These are phyloP conservation scores for Selaginella tamariscina DNA, from an alignment of 75 land plant genomes.

Conservation along the genomic window DNA sequence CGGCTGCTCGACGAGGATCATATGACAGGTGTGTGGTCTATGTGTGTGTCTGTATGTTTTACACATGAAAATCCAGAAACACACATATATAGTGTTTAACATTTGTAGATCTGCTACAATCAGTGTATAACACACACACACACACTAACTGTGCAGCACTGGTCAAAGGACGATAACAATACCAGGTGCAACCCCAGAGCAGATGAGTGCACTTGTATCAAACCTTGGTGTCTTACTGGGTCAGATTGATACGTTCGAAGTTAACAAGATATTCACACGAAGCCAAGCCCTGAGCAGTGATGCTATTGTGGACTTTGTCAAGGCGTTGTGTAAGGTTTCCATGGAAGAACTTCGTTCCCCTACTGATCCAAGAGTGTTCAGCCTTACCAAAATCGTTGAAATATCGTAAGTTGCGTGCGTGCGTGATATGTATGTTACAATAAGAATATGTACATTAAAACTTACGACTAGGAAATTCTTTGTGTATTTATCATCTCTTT, in stretches of 20 bases:
- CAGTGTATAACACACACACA: too few relatives aligned
- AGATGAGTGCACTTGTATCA: not conserved
- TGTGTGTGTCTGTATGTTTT: constrained; percentile 47
- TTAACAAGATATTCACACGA: constrained; percentile 62
- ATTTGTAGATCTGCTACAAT: too few relatives aligned
- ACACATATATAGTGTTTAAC: too few relatives aligned
- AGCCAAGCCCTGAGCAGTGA: constrained; percentile 73
- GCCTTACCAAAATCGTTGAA: constrained; percentile 80
- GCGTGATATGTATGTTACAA: not conserved
- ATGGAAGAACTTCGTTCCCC: constrained; percentile 68
- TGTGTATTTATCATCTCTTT: not conserved
- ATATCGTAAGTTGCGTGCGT: constrained; percentile 57
- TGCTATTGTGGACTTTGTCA: constrained; percentile 76
- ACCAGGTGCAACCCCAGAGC: not conserved
- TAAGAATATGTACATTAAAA: constrained; percentile 6
- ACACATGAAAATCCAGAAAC: too few relatives aligned
- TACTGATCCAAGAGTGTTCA: constrained; percentile 64
- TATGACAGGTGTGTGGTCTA: constrained; percentile 98
- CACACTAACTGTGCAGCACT: too few relatives aligned
- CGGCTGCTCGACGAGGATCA: constrained; percentile 83
- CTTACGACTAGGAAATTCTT: not conserved
- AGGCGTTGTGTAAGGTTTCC: constrained; percentile 67
- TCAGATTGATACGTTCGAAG: constrained; percentile 66
- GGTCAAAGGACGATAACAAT: too few relatives aligned
- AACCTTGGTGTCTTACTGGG: constrained; percentile 34